Percentiles rank a stretch among this genome's conserved stretches.
These are phyloP conservation scores for Neurospora sp. DNA, from an alignment of 495 filamentous ascomycete species.

Conservation along the genomic window DNA sequence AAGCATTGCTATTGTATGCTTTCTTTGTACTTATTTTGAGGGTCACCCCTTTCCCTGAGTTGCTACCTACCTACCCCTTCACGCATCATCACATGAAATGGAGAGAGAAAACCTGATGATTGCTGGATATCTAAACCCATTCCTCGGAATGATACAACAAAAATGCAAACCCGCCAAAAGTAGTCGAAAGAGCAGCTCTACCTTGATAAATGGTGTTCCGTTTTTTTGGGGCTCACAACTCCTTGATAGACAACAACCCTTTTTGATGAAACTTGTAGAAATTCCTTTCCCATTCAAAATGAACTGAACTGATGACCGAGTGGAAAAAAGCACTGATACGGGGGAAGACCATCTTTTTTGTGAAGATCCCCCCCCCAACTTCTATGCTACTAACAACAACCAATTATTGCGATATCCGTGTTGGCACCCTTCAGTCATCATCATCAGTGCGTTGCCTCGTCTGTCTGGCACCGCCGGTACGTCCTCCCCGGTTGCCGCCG, in stretches of 20 bases:
- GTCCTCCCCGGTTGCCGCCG: conserved; percentile 4
- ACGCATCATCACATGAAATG: not conserved
- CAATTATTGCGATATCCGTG: not conserved
- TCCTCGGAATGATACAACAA: not conserved
- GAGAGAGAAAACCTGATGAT: not conserved
- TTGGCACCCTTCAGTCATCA: conserved; percentile 29
- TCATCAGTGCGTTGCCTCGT: conserved; percentile 36
- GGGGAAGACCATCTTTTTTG: not conserved
- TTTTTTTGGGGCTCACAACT: not conserved
- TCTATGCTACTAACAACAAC: not conserved
- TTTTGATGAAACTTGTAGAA: not conserved
- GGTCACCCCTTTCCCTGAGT: no score
- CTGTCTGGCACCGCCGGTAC: not conserved
- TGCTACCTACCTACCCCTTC: not conserved
- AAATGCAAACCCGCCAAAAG: not conserved
- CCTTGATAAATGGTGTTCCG: not conserved
- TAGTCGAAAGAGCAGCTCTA: not conserved
- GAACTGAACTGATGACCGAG: not conserved
- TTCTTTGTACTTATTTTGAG: not conserved
- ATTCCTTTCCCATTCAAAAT: not conserved
- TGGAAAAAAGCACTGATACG: not conserved
- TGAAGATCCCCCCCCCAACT: not conserved
- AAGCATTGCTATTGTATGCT: not conserved
- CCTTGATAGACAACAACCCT: not conserved
- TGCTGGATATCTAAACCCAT: not conserved